phyloP scores from a whole-genome alignment of 2,329 filamentous ascomycete species.

The Ceratocystis colombiana region DNA sequence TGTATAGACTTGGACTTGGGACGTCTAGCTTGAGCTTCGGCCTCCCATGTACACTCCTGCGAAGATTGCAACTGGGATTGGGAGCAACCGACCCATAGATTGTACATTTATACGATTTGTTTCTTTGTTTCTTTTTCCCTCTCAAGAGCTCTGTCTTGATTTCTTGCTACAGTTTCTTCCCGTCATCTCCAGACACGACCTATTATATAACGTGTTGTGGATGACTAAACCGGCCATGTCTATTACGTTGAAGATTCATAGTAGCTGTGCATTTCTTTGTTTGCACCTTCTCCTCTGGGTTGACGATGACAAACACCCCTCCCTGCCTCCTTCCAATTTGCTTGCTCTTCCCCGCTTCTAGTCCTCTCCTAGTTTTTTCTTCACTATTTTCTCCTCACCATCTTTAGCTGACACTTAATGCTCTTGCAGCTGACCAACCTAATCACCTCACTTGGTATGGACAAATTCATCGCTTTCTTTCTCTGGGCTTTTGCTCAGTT shows the following conservation, averaged over 20 bases:
- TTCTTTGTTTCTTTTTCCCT: neutral
- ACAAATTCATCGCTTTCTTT: neutral
- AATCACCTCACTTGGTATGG: neutral
- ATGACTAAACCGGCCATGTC: neutral
- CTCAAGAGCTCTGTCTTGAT: too few relatives aligned
- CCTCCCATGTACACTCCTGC: neutral
- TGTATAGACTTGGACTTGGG: constrained; percentile 8
- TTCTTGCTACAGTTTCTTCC: too few relatives aligned
- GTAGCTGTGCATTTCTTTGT: neutral
- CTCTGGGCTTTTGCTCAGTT: neutral
- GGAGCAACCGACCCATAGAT: neutral
- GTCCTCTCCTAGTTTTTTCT: neutral
- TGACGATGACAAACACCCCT: neutral
- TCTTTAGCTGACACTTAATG: neutral
- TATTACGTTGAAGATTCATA: neutral
- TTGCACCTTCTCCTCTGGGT: neutral
- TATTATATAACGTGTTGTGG: too few relatives aligned
- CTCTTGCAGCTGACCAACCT: neutral
- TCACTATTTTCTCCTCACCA: neutral
- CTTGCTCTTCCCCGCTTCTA: neutral
- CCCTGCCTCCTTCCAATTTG: neutral
- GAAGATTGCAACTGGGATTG: neutral
- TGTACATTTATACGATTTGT: constrained; percentile 4
- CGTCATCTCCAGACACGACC: too few relatives aligned
- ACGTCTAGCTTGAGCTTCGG: neutral